A percentile compares a stretch with the other conserved stretches of the same genome.
Conservation (phyloP, 1,139 yeast species). For the Kurtzmaniella quercitrusa region DNA sequence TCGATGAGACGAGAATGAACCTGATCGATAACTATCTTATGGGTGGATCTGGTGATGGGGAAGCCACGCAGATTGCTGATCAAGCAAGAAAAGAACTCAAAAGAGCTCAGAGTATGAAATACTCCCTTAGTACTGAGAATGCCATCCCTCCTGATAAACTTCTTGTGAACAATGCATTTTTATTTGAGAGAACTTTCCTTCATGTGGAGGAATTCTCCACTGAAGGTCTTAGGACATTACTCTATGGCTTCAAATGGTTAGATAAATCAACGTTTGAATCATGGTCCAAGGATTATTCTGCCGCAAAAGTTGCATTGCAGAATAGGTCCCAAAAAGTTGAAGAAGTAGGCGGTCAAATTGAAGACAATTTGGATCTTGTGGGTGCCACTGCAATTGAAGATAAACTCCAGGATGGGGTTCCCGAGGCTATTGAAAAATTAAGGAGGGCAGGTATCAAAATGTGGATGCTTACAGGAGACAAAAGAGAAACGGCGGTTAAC, state of each 20-base stretch:
- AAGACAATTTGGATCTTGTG: constrained; percentile 56
- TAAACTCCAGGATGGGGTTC: constrained; percentile 91
- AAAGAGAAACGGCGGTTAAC: constrained; percentile 94
- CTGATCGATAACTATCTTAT: constrained; percentile 57
- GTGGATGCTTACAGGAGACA: constrained; percentile 99
- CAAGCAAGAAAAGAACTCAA: constrained; percentile 63
- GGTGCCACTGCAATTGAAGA: constrained; percentile 99
- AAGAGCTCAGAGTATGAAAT: constrained; percentile 54
- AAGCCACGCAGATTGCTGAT: constrained; percentile 54
- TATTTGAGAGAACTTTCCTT: constrained; percentile 78
- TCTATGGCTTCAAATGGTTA: constrained; percentile 78
- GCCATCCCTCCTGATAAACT: constrained; percentile 59
- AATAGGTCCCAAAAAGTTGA: constrained; percentile 69
- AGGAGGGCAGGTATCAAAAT: constrained; percentile 89
- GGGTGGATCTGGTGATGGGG: constrained; percentile 45
- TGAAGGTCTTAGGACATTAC: constrained; percentile 86
- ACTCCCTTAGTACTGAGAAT: constrained; percentile 30
- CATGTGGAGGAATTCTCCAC: constrained; percentile 93
- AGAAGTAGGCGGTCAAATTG: constrained; percentile 67
- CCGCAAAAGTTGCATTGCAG: constrained; percentile 72
- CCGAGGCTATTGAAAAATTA: constrained; percentile 87
- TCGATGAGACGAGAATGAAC: constrained; percentile 20
- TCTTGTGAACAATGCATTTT: constrained; percentile 68
- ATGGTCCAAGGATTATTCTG: constrained; percentile 67
- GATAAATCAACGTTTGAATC: constrained; percentile 50